These are phyloP conservation scores for Fonsecaea multimorphosa DNA, from an alignment of 2,329 filamentous ascomycete genomes.

Conservation along the genomic window DNA sequence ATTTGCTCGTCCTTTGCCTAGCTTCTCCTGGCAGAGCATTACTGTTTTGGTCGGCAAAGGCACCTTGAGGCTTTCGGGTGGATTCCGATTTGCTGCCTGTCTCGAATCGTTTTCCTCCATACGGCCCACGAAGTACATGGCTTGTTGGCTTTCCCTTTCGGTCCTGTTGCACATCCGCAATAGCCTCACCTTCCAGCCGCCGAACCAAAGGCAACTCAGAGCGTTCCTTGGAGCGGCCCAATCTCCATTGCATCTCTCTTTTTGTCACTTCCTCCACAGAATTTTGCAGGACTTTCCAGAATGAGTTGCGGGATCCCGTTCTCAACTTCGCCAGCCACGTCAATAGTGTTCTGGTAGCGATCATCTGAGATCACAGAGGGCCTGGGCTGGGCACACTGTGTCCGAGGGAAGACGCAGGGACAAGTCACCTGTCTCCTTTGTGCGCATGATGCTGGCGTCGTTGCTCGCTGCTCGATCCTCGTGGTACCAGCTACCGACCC, in stretches of 20 bases:
- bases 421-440: background rate
- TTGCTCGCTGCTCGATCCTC: background rate
- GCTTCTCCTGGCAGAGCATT: background rate
- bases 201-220: background rate
- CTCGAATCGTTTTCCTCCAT: background rate
- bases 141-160: background rate
- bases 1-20: background rate
- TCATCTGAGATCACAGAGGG: constrained; percentile 1
- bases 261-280: background rate
- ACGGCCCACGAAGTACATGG: background rate
- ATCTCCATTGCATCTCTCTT: constrained; percentile 1
- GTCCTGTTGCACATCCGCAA: constrained; percentile 11
- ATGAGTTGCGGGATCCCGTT: background rate
- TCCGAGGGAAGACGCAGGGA: background rate
- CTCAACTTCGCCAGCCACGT: constrained; percentile 1
- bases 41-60: background rate
- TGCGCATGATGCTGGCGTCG: background rate
- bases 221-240: background rate
- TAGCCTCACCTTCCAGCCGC: constrained; percentile 3
- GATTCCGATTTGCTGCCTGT: constrained; percentile 18
- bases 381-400: background rate
- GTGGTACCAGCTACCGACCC: background rate
- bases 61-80: background rate
- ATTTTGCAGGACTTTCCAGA: background rate
- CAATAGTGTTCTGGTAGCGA: background rate